Evolutionary conservation across 2,329 filamentous ascomycete genomes (phyloP).

Genomic region (Penicillium sclerotiorum): DNA sequence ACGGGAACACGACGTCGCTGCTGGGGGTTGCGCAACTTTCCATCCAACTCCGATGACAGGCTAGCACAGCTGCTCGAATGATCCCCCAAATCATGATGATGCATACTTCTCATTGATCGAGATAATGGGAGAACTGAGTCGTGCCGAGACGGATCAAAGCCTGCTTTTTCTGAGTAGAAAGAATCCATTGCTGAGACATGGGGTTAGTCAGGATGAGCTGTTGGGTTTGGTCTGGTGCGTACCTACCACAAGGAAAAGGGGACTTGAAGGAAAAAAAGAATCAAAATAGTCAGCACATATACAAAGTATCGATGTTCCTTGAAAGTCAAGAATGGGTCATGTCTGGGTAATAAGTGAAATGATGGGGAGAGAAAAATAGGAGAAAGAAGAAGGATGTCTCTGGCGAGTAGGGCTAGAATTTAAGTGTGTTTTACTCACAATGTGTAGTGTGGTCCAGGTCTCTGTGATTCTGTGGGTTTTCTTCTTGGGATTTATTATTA

Average conservation of each 20-base stretch:
- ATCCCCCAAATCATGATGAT: constrained; percentile 28
- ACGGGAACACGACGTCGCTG: constrained; percentile 57
- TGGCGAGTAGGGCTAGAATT: constrained; percentile 36
- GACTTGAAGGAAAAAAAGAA: not conserved
- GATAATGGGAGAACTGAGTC: constrained; percentile 28
- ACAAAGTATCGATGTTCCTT: constrained; percentile 5
- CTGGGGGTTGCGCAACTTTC: constrained; percentile 40
- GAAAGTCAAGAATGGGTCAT: constrained; percentile 24
- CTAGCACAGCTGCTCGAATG: constrained; percentile 23
- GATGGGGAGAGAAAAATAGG: constrained; percentile 22
- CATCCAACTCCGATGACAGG: constrained; percentile 34
- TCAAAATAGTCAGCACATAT: not conserved
- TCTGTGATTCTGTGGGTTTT: too few relatives aligned
- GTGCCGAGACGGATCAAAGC: constrained; percentile 26
- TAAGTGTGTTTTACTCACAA: constrained; percentile 35
- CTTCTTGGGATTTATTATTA: constrained; percentile 13
- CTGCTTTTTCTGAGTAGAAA: constrained; percentile 17
- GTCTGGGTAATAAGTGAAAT: not conserved
- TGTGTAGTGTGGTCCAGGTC: constrained; percentile 24
- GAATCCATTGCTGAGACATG: constrained; percentile 15
- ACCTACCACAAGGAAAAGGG: not conserved
- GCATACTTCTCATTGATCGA: constrained; percentile 27
- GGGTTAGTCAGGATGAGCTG: not conserved
- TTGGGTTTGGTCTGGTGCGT: too few relatives aligned
- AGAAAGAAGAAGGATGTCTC: constrained; percentile 26